Evolutionary conservation across 2,329 filamentous ascomycete species (phyloP).

Genomic region (Alternaria sp.): DNA sequence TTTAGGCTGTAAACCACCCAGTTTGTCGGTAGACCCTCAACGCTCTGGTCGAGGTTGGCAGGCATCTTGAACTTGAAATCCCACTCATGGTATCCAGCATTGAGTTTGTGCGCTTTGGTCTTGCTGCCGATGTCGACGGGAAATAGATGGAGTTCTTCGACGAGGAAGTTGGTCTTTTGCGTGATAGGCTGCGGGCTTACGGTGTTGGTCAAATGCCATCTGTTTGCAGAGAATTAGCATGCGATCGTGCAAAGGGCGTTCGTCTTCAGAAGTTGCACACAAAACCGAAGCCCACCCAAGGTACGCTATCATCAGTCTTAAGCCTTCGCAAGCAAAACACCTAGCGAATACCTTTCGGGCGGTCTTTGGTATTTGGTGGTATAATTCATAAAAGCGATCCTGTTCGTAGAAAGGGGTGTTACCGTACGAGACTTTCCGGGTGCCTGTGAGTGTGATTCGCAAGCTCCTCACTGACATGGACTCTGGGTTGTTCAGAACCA

Average conservation of each 20-base stretch:
- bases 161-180: conserved; percentile 58
- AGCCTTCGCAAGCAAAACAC: not conserved
- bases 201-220: conserved; percentile 50
- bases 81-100: conserved; percentile 60
- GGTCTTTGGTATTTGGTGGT: not conserved
- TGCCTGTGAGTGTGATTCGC: conserved; percentile 58
- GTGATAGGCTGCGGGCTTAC: conserved; percentile 55
- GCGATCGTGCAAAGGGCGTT: not conserved
- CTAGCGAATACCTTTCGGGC: not conserved
- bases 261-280: not conserved
- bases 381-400: not conserved
- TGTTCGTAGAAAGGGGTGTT: conserved; percentile 8
- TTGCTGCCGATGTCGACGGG: conserved; percentile 50
- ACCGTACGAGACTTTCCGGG: conserved; percentile 58
- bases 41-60: conserved; percentile 74
- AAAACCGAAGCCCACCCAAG: not conserved
- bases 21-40: conserved; percentile 87
- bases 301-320: not conserved
- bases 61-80: conserved; percentile 60
- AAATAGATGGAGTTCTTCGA: conserved; percentile 56
- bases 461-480: conserved; percentile 59
- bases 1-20: conserved; percentile 92
- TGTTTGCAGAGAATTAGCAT: conserved; percentile 29
- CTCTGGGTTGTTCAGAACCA: conserved; percentile 58
- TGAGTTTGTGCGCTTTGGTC: conserved; percentile 58